Base-by-base conservation (phyloP, 2,329 filamentous ascomycete genomes). In the Hypoxylon sp. region DNA sequence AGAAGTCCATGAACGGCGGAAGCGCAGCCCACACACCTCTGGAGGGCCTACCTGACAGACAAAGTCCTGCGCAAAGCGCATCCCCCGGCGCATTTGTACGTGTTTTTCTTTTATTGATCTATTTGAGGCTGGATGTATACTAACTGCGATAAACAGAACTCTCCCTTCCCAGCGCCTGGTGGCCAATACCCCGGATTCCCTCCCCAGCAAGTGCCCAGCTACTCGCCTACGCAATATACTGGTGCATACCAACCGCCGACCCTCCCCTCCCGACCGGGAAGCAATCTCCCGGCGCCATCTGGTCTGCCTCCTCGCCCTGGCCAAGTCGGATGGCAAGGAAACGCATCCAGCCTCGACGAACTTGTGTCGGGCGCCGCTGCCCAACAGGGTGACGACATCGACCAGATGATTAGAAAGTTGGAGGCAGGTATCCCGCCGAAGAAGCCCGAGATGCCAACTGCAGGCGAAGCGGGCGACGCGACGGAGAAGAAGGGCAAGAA, bases 401-500 rank as follows among this genome's bases (percentile, higher is more conserved):
- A 87, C 66, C 77, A 83, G 64, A 69, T 86, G 59, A 87, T 87
- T 60, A 79, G 84, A 40, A 82, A 83, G 76, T 83, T 83, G 2
- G 83, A 86, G 67, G 80, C 81, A 5, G 81, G 82, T 36, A 81
- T 84, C 61, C 79, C 76, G 63, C 76, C 77, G 6, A 75, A 69
- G 67, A 74, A 77, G 46, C 35, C 60, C n/a, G 65, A 67, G 13
- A 55, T 53, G 5, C 51, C 62, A 3, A 54, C 61, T 6, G 41
- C 53, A 51, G 64, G 67, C 11, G 65, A 71, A 5, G 67, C 72
- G 2, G 67, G 71, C 13, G 72, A 74, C 23, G 77, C 76, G 45
- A 67, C 72, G 3, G 86, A 88, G 69, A 88, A 86, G 75, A 84
- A 83, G 65, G 72, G 73, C 12, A 87, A 88, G 78, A 88, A 88